Percentiles rank a stretch among this genome's conserved stretches.
Evolutionary conservation across 352 stramenopile species (phyloP).

Genomic region (Globisporangium carolinianum): DNA sequence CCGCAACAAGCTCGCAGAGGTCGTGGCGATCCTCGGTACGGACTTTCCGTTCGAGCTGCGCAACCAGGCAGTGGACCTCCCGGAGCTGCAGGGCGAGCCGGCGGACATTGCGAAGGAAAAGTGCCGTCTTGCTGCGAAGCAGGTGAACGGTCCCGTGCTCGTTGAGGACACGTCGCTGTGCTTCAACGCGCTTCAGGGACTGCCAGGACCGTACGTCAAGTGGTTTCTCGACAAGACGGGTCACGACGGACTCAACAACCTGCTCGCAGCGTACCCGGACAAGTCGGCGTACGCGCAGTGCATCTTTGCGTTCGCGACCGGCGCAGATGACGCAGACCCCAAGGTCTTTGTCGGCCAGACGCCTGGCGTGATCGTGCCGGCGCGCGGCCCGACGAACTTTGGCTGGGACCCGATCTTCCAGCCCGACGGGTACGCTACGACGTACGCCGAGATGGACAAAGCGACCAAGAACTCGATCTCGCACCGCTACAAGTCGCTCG

Average conservation of each 20-base stretch:
- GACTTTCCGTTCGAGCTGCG: conserved; percentile 90
- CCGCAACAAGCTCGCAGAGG: conserved; percentile 79
- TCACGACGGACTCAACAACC: conserved; percentile 91
- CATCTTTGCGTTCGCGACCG: conserved; percentile 91
- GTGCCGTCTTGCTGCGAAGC: conserved; percentile 84
- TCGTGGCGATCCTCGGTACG: conserved; percentile 71
- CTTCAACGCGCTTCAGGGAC: conserved; percentile 92
- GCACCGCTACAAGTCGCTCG: conserved; percentile 81
- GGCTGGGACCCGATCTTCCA: conserved; percentile 91
- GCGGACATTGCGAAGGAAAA: conserved; percentile 94
- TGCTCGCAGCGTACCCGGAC: conserved; percentile 92
- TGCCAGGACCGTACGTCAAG: conserved; percentile 97
- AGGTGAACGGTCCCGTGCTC: conserved; percentile 87
- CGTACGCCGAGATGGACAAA: conserved; percentile 91
- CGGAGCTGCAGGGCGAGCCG: conserved; percentile 96
- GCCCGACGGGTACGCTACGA: conserved; percentile 72
- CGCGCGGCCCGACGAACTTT: conserved; percentile 79
- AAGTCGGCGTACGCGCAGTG: conserved; percentile 95
- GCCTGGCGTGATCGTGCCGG: conserved; percentile 90
- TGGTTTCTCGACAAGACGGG: conserved; percentile 97
- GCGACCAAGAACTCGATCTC: conserved; percentile 87
- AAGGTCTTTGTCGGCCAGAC: conserved; percentile 93
- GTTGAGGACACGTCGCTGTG: conserved; percentile 97
- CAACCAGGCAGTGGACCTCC: conserved; percentile 93
- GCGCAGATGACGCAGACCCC: conserved; percentile 58